Evolutionary conservation across 495 filamentous ascomycete genomes (phyloP).

Genomic region (Tuber borchii): DNA sequence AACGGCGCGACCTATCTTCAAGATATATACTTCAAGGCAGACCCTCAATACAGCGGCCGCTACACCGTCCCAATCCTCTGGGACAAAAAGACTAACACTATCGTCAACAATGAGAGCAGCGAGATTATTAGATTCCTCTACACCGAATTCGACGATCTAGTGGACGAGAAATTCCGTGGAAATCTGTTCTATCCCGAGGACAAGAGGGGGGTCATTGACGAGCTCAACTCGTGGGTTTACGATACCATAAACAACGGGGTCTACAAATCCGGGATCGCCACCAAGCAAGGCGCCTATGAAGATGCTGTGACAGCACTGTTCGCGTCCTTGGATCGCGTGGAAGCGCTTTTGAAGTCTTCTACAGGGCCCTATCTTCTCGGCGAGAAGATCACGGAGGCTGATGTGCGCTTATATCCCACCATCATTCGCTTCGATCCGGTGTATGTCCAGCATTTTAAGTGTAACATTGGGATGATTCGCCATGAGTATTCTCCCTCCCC

Average conservation of each 20-base stretch:
- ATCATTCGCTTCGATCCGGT: conserved; percentile 80
- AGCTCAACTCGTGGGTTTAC: conserved; percentile 75
- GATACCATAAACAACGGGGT: conserved; percentile 82
- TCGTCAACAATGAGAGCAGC: conserved; percentile 79
- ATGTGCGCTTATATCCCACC: conserved; percentile 76
- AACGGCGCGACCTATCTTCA: conserved; percentile 58
- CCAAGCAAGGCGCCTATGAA: conserved; percentile 70
- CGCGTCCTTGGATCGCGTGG: conserved; percentile 61
- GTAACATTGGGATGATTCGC: conserved; percentile 76
- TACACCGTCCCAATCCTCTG: conserved; percentile 77
- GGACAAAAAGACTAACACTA: conserved; percentile 63
- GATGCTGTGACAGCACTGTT: conserved; percentile 62
- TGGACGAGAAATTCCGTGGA: conserved; percentile 55
- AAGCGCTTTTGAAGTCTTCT: conserved; percentile 56
- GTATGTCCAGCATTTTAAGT: conserved; percentile 93
- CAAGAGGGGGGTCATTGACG: conserved; percentile 60
- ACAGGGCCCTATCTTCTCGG: conserved; percentile 63
- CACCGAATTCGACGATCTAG: conserved; percentile 63
- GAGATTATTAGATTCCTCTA: conserved; percentile 72
- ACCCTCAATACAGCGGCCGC: conserved; percentile 62
- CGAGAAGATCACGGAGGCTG: conserved; percentile 64
- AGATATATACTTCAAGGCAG: conserved; percentile 63
- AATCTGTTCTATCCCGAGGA: conserved; percentile 58
- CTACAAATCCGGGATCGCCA: conserved; percentile 55
- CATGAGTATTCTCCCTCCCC: conserved; percentile 51